These are phyloP conservation scores for Dinochytrium kinnereticum DNA, from an alignment of 371 early-diverging fungal species.

Conservation along the genomic window DNA sequence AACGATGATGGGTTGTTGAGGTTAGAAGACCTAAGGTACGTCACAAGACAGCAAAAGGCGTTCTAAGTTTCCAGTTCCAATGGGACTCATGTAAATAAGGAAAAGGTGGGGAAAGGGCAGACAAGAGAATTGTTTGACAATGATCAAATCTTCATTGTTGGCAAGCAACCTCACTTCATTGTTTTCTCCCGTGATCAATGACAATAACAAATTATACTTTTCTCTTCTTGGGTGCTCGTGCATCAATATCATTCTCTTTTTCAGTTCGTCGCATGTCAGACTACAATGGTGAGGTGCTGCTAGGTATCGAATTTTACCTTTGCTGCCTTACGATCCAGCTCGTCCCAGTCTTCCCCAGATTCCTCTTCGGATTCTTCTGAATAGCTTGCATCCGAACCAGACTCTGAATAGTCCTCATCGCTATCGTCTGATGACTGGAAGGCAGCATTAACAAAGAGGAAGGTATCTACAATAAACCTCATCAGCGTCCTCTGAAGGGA, in stretches of 20 bases:
- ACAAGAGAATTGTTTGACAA: neutral
- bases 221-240: neutral
- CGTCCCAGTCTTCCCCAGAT: conserved; percentile 56
- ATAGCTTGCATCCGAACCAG: conserved; percentile 18
- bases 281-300: neutral
- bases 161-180: too few relatives aligned
- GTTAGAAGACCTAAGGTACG: conserved; percentile 15
- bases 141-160: neutral
- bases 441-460: neutral
- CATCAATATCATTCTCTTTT: neutral
- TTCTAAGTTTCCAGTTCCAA: conserved; percentile 1
- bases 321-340: conserved; percentile 52
- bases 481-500: conserved; percentile 34
- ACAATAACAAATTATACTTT: neutral
- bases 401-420: conserved; percentile 37
- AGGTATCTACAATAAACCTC: conserved; percentile 10
- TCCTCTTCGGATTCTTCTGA: conserved; percentile 39
- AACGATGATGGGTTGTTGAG: neutral
- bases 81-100: conserved; percentile 4
- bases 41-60: too few relatives aligned
- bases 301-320: conserved; percentile 31
- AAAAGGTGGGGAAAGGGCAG: conserved; percentile 12
- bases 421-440: conserved; percentile 28
- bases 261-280: neutral
- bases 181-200: too few relatives aligned